These are phyloP conservation scores for Colletotrichum sp. DNA, from an alignment of 2,329 filamentous ascomycete genomes.

Conservation along the genomic window DNA sequence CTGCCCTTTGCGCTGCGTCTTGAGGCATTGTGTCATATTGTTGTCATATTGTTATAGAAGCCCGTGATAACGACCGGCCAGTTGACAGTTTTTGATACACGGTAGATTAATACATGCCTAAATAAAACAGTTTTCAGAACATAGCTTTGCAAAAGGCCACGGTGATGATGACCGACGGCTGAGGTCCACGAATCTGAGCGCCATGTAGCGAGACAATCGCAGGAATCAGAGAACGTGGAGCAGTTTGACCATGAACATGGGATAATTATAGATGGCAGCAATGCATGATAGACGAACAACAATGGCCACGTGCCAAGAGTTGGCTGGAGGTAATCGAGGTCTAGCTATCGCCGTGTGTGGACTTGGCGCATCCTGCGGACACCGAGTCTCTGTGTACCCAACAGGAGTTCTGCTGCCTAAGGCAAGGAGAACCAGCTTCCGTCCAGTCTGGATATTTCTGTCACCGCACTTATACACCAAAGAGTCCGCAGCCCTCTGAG, in stretches of 20 bases:
- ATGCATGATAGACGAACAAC: accelerated
- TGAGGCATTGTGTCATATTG: neutral
- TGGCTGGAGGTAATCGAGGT: neutral
- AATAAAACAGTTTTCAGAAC: no score
- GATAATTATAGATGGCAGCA: neutral
- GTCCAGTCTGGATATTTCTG: accelerated
- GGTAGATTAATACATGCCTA: no score
- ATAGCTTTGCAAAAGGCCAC: no score
- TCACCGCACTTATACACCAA: accelerated
- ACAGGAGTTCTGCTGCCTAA: accelerated
- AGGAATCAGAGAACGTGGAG: accelerated
- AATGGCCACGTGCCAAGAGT: no score
- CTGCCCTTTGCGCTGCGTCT: accelerated
- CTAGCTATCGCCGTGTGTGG: no score
- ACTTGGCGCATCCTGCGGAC: neutral
- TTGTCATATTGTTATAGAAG: neutral
- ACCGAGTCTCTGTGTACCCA: neutral
- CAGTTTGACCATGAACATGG: accelerated
- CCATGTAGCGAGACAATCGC: no score
- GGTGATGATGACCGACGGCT: accelerated
- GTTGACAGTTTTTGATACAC: no score
- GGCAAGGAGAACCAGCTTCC: accelerated
- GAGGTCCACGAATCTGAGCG: neutral
- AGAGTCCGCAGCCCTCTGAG: accelerated
- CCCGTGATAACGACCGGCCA: no score